Evolutionary conservation across 345 rosid species (phyloP), one percentile per base, ranked within the genome.

Genomic region (Linum usitatissimum): DNA sequence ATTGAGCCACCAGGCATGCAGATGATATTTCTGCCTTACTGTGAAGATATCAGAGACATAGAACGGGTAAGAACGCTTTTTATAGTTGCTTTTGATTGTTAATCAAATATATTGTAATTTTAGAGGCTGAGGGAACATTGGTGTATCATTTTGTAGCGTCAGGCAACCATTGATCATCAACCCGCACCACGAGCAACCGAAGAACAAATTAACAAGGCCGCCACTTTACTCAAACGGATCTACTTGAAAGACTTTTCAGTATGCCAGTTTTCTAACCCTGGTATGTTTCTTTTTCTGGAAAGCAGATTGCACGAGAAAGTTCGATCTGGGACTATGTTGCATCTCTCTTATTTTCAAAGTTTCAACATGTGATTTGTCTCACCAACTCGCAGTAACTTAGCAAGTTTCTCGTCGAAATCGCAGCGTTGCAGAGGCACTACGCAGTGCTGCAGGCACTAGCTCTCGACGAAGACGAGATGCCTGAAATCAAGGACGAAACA

Each of bases 1-100:
- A 65, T 84, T 63, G 99, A 93, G 83, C 94, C 91, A 62, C 94
- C 96, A 3, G 99, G 97, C 79, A 87, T 93, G 84, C 87, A 90
- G 73, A 81, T 93, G 96, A 87, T 93, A 70, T 83, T 77, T 77
- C 99, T 93, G 60, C 99, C 99, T 36, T 93, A 87, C 73, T 64
- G 87, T 66, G 88, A 90, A 64, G 99, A 93, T 75, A 72, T 93
- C 70, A 84, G 99, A 81, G 79, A 78, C 20, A 60, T 76, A 65
- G 97, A 93, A 74, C 90, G 87, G 96, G 97, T 79, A 81, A 73
- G 82, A 66, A 30, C 64, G 23, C 6, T 42, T 64, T 62, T 42
- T 23, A 23, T 51, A 77, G 56, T 55, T 68, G 62, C 34, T 59
- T 36, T 54, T 55, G 13, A 20, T 55, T 55, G 23, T 10, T 28